Base-by-base conservation (phyloP, 1,284 basidiomycete genomes). In the Leccinum fuscescens region DNA sequence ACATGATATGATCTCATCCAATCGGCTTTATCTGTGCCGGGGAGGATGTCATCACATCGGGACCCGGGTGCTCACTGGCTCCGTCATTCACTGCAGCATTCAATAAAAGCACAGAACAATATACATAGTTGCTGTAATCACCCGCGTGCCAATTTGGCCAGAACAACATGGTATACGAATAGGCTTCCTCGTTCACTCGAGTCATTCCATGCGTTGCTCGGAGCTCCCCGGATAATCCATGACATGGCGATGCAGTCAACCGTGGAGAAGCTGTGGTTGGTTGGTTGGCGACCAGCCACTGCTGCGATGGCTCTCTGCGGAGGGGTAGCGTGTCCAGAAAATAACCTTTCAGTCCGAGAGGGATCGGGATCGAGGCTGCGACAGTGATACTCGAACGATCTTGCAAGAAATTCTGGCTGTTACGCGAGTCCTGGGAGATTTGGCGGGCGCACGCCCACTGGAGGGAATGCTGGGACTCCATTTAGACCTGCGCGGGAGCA, bases 1-100 rank as follows among this genome's bases (percentile, higher is more conserved):
- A 67, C 66, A 66, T 70, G 66, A 3, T 50, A 7, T 35, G 11
- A 42, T 54, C 31, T 27, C 53, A 35, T 9, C 35, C 35, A 55
- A 55, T 42, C 53, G 37, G 54, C 48, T 22, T 27, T 35, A 39
- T 39, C 35, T 50, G 27, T 49, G 49, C 49, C 22, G 49, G 20
- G 35, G 3, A 37, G 37, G 31, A 31, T 31, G 37, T 15, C 37
- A 37, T 37, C 1, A 37, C 37, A 2, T 37, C 37, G 37, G 37
- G 15, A 37, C 15, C 15, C 37, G 37, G 37, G 15, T 37, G 6
- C 35, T 37, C 35, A 37, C 14, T 37, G 1, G 37, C n/a, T n/a
- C n/a, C 39, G n/a, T 1, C n/a, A 39, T 39, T 39, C 37, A 35
- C 35, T 0, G 35, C 3, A 35, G 37, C 15, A 39, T 39, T 35